Percentiles rank a stretch among this genome's conserved stretches.
Evolutionary conservation across 2,329 filamentous ascomycete species (phyloP).

Genomic region (Ramularia endophylla): DNA sequence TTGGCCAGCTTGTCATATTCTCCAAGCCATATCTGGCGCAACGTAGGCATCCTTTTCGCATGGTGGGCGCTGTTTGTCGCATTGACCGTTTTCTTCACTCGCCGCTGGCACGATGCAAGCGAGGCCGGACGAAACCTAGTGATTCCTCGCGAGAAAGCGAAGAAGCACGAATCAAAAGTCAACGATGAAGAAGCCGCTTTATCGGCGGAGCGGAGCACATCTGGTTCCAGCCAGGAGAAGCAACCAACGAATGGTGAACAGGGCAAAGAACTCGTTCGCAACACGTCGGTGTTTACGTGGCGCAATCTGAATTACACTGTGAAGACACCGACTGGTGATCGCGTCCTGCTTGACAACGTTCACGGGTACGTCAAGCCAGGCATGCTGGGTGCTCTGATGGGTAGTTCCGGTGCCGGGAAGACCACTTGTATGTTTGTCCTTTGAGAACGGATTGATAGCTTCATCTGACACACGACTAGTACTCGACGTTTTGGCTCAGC

Average conservation of each 20-base stretch:
- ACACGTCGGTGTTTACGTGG: conserved; percentile 82
- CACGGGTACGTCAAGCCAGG: conserved; percentile 93
- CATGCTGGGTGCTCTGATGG: conserved; percentile 84
- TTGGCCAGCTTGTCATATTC: conserved; percentile 32
- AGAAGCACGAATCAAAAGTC: conserved; percentile 41
- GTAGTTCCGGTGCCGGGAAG: conserved; percentile 85
- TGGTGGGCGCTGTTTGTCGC: conserved; percentile 34
- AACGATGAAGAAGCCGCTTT: conserved; percentile 47
- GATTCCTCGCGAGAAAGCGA: conserved; percentile 41
- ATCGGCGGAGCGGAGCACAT: conserved; percentile 42
- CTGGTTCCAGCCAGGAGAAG: conserved; percentile 48
- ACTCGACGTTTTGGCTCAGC: conserved; percentile 76
- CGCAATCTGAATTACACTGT: conserved; percentile 71
- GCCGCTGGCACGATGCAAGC: too few relatives aligned
- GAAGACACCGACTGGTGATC: conserved; percentile 70
- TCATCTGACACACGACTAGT: conserved; percentile 41
- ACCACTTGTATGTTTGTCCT: conserved; percentile 66
- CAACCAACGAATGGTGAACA: conserved; percentile 39
- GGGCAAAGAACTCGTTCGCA: conserved; percentile 46
- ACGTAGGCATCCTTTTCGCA: conserved; percentile 42
- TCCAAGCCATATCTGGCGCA: conserved; percentile 40
- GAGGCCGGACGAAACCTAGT: conserved; percentile 15
- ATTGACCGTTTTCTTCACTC: conserved; percentile 36
- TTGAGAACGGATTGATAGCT: conserved; percentile 59
- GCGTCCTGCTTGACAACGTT: conserved; percentile 78